phyloP scores from a whole-genome alignment of 2,329 filamentous ascomycete species.

The Diaporthe citriasiana region DNA sequence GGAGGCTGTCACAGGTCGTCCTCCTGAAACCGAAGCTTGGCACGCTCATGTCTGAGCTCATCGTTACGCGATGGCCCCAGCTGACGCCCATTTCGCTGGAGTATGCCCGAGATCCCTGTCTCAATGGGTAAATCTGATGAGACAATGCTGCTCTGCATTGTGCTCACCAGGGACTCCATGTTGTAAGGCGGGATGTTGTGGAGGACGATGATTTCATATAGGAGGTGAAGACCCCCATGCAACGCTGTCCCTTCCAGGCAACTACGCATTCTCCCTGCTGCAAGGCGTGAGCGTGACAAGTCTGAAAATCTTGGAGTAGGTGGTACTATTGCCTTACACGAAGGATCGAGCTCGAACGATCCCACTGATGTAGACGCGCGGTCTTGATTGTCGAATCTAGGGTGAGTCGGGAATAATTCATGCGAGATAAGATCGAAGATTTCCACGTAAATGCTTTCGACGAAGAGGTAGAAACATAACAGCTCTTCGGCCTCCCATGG shows the following conservation, averaged over 20 bases:
- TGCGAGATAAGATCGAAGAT: constrained; percentile 5
- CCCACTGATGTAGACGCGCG: constrained; percentile 20
- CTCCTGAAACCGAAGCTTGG: neutral
- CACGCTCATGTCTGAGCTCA: neutral
- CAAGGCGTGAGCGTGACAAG: too few relatives aligned
- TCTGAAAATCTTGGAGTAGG: too few relatives aligned
- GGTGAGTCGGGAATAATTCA: constrained; percentile 24
- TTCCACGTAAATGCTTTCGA: neutral
- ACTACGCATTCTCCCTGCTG: neutral
- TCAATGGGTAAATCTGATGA: neutral
- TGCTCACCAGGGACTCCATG: constrained; percentile 48
- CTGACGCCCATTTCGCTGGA: neutral
- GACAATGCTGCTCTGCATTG: constrained; percentile 46
- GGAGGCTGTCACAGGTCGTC: neutral
- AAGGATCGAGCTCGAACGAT: constrained; percentile 7
- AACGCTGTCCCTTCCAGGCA: constrained; percentile 22
- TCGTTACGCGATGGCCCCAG: neutral
- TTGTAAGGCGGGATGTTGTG: constrained; percentile 14
- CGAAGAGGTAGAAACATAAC: constrained; percentile 30
- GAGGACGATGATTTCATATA: constrained; percentile 16
- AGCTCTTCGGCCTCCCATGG: constrained; percentile 43
- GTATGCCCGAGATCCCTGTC: neutral
- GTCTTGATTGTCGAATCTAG: constrained; percentile 30
- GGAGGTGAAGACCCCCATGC: constrained; percentile 12
- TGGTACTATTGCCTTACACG: neutral